Evolutionary conservation across 352 stramenopile species (phyloP).

Genomic region (Phytopythium cucurbitacearum): DNA sequence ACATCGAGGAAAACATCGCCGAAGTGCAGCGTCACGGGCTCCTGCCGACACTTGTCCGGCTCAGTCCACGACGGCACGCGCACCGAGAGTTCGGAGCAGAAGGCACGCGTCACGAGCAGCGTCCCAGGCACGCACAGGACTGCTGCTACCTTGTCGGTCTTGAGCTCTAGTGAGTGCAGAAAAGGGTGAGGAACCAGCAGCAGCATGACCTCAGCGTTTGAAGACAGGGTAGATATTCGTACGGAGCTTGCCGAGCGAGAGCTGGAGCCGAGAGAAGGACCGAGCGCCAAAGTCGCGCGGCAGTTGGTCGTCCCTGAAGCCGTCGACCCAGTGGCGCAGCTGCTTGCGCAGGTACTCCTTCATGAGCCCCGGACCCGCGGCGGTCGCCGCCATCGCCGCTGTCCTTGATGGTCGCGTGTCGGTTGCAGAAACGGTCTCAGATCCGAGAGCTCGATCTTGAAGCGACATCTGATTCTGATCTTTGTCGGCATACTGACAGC

Average conservation of each 20-base stretch:
- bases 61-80: constrained; percentile 55
- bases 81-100: constrained; percentile 48
- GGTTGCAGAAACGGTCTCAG: no score
- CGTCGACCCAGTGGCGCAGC: constrained; percentile 61
- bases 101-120: constrained; percentile 48
- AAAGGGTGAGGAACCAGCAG: neutral
- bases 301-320: constrained; percentile 53
- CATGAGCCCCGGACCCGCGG: constrained; percentile 23
- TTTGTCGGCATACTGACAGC: no score
- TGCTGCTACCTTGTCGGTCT: constrained; percentile 50
- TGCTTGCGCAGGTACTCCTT: constrained; percentile 71
- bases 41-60: constrained; percentile 48
- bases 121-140: constrained; percentile 34
- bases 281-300: constrained; percentile 53
- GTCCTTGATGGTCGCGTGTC: no score
- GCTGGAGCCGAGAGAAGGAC: constrained; percentile 34
- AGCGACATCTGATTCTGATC: no score
- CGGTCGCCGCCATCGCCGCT: constrained; percentile 14
- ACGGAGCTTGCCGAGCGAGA: constrained; percentile 52
- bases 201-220: neutral
- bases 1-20: constrained; percentile 51
- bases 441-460: no score
- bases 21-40: constrained; percentile 39
- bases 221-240: constrained; percentile 3
- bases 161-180: constrained; percentile 32